These are phyloP conservation scores for Plectosphaerella cucumerina DNA, from an alignment of 2,329 filamentous ascomycete species.

Conservation along the genomic window DNA sequence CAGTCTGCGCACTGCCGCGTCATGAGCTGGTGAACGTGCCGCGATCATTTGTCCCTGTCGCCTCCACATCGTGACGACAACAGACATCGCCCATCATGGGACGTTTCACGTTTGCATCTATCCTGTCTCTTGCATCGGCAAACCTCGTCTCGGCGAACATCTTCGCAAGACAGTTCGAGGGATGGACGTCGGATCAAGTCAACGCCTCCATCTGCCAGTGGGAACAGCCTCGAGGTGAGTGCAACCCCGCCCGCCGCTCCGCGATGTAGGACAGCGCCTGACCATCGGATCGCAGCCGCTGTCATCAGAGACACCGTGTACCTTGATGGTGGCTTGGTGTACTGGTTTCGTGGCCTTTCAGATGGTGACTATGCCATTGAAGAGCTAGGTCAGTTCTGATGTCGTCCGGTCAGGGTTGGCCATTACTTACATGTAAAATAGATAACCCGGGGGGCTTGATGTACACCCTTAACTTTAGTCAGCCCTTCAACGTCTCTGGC, in stretches of 20 bases:
- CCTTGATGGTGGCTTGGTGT: conserved; percentile 57
- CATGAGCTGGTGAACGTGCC: not conserved
- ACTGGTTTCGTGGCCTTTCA: conserved; percentile 45
- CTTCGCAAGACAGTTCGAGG: conserved; percentile 35
- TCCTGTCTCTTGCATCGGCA: conserved; percentile 11
- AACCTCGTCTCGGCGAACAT: conserved; percentile 21
- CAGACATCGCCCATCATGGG: not conserved
- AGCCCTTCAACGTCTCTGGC: conserved; percentile 45
- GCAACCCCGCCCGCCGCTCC: not conserved
- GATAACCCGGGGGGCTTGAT: conserved; percentile 49
- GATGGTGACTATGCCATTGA: conserved; percentile 31
- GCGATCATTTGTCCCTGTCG: not conserved
- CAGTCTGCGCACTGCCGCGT: not conserved
- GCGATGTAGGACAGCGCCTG: conserved; percentile 8
- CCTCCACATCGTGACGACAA: not conserved
- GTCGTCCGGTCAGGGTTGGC: conserved; percentile 3
- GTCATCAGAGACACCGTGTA: conserved; percentile 60
- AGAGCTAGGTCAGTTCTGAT: not conserved
- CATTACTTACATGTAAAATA: conserved; percentile 17
- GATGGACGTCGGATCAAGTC: conserved; percentile 48
- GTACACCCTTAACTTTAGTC: conserved; percentile 55
- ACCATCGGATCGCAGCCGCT: conserved; percentile 36
- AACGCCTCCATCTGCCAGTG: conserved; percentile 59
- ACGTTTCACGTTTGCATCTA: not conserved
- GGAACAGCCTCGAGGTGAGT: conserved; percentile 39